Base-by-base conservation (phyloP, 495 filamentous ascomycete genomes). In the Aspergillus olivimuriae region DNA sequence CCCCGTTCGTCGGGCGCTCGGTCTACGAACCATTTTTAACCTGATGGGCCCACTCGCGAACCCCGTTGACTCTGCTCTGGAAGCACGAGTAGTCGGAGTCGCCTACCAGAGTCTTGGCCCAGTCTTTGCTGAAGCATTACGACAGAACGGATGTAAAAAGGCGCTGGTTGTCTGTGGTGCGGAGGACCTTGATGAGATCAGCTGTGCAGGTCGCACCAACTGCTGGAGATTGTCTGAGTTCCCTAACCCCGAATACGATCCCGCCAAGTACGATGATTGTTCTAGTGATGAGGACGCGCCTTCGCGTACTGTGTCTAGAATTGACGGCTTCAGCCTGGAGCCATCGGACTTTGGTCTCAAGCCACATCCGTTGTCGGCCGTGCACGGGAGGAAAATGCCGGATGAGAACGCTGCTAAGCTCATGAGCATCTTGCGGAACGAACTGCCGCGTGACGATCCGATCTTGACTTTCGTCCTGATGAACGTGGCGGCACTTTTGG, bases 1-100 rank as follows among this genome's bases (percentile, higher is more conserved):
- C 10, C 73, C 80, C 5, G 83, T 95, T 44, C 83, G 94, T 16
- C 83, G 77, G 45, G 81, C 86, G 57, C 77, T 99, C 8, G 89
- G 88, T 39, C 86, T 89, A 65, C 79, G 91, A 34, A 97, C 92
- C 1, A 89, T 98, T 53, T 98, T 97, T 79, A 97, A 98, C 65
- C 73, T 97, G 0, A 77, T 97, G 41, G 92, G 94, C 2, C 94
- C 94, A 2, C 74, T 99, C 11, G 81, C 88, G 16, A 96, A 96
- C 61, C 94, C 92, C 0, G 70, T 89, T 3, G 83, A 94, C 53
- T 75, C 66, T 34, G 72, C 76, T 2, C 76, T 97, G 24, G 92
- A 97, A 63, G 90, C 92, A 2, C 81, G 94, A 17, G 74, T 99
- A 32, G 77, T 99, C 11, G 92, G 92, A 36, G 89, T 96, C 14